These are phyloP conservation scores for Auricularia auricula-judae DNA, from an alignment of 768 basidiomycete species.

Conservation along the genomic window DNA sequence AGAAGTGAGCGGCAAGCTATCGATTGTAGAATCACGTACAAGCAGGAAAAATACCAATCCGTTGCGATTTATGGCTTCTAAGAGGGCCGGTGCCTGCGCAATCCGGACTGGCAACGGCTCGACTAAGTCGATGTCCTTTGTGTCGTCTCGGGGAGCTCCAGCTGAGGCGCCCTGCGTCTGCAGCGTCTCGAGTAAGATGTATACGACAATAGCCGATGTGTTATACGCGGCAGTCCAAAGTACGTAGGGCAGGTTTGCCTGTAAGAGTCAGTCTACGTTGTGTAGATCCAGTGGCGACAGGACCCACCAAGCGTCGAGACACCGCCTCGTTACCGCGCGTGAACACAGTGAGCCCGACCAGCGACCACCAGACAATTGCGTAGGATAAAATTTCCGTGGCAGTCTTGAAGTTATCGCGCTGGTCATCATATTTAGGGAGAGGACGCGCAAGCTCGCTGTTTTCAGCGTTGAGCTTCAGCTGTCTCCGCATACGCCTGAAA, in stretches of 20 bases:
- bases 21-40: slow-evolving; percentile 32
- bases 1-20: not conserved
- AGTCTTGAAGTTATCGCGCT: slow-evolving; percentile 51
- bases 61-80: slow-evolving; percentile 79
- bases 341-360: slow-evolving; percentile 30
- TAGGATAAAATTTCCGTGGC: slow-evolving; percentile 71
- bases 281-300: not conserved
- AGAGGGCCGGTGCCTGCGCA: slow-evolving; percentile 34
- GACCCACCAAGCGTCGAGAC: slow-evolving; percentile 51
- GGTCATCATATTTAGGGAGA: not conserved
- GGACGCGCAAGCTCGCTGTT: slow-evolving; percentile 15
- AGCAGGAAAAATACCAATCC: slow-evolving; percentile 69
- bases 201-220: slow-evolving; percentile 69
- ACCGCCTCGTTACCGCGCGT: slow-evolving; percentile 30
- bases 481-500: slow-evolving; percentile 40
- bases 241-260: slow-evolving; percentile 86
- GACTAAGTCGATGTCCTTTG: not conserved
- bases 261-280: not conserved
- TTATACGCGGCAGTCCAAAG: slow-evolving; percentile 88
- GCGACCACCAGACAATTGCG: slow-evolving; percentile 65
- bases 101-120: slow-evolving; percentile 14
- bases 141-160: not conserved
- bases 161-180: not conserved
- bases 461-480: not conserved
- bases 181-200: slow-evolving; percentile 62